phyloP scores from a whole-genome alignment of 208 protist genomes.

The Trypanosoma lewisi region DNA sequence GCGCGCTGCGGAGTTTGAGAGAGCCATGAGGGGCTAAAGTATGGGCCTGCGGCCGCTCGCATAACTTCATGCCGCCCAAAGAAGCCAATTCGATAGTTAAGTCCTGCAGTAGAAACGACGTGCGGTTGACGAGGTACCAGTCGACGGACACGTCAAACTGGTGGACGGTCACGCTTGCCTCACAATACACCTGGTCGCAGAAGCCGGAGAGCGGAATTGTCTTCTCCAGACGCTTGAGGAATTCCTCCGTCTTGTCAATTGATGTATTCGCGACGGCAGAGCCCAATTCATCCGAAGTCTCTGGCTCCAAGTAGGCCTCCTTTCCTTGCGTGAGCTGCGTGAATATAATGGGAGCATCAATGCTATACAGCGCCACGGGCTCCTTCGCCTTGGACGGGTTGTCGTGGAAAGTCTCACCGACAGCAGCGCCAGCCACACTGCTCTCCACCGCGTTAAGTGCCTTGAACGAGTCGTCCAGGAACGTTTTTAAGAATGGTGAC shows the following conservation, averaged over 20 bases:
- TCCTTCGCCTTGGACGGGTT: background rate
- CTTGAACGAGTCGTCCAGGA: constrained; percentile 71
- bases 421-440: constrained; percentile 11
- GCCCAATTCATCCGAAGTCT: constrained; percentile 38
- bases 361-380: constrained; percentile 28
- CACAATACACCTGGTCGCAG: constrained; percentile 96
- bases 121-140: constrained; percentile 94
- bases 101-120: constrained; percentile 92
- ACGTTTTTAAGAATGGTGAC: constrained; percentile 49
- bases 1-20: constrained; percentile 88
- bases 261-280: constrained; percentile 37
- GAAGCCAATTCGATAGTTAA: constrained; percentile 96
- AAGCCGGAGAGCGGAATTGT: constrained; percentile 96
- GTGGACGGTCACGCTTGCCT: constrained; percentile 96
- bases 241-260: constrained; percentile 45
- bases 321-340: constrained; percentile 64
- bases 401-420: background rate
- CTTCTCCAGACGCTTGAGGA: constrained; percentile 73
- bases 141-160: constrained; percentile 98
- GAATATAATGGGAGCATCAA: constrained; percentile 78
- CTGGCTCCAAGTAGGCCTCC: constrained; percentile 58
- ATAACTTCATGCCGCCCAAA: constrained; percentile 96
- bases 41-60: constrained; percentile 94
- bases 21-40: constrained; percentile 88
- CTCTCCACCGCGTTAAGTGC: constrained; percentile 35